Base-by-base conservation (phyloP, 371 early-diverging fungal genomes). In the Mucor piriformis region DNA sequence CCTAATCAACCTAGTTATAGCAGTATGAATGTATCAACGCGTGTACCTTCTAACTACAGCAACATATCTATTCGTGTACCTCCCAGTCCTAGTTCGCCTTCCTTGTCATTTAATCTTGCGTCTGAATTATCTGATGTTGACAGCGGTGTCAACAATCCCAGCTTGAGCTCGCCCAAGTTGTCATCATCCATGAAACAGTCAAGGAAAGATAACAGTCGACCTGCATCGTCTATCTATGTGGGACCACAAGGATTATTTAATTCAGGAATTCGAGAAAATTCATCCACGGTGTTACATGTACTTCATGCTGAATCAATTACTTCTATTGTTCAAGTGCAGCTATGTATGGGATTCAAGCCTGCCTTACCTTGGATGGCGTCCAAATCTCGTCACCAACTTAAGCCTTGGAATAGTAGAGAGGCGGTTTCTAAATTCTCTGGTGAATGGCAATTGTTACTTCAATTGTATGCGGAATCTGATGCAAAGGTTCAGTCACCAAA, bases 381-480 rank as follows among this genome's bases (percentile, higher is more conserved):
- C 0, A 62, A 63, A 37, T 52, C 54, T 5, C 38, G 38, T n/a
- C 47, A 61, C 4, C 55, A 56, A 13, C 12, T 66, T 13, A 66
- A 68, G 16, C 77, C 70, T 8, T 76, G 77, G 77, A 61, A 42
- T 11, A 53, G 64, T 15, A 44, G 67, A n/a, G 60, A 59, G 20
- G 64, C 73, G 10, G 59, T 73, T 0, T 49, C 25, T 4, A 63
- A 62, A 15, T 58, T 71, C 13, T 51, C 69, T 0, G 58, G 37
- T 21, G 77, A 76, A 54, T 73, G 73, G 77, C 69, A 63, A 16
- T 34, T 72, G 6, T 23, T 76, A 13, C 29, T 70, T 10, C 70
- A 72, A 29, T 40, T 76, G n/a, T 50, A 40, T 23, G 38, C 56
- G 11, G 72, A 71, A 16, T 25, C 25, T 5, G 63, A 63, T 52